Conservation (phyloP, 1,284 basidiomycete genomes). For the Papiliotrema flavescens region DNA sequence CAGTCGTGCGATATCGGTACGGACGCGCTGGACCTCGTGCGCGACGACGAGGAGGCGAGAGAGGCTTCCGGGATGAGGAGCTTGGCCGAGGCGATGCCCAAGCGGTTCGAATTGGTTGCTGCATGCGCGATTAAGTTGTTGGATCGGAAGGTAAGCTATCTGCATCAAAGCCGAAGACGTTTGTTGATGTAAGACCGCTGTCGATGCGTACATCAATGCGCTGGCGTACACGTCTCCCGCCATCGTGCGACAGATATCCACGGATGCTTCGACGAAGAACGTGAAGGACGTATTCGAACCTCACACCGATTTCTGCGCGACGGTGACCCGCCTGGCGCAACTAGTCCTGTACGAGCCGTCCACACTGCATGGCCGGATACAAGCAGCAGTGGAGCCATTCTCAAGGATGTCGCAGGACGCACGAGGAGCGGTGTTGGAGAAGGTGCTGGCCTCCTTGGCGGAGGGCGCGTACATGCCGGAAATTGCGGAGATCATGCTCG, state of each 20-base stretch:
- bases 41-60: not conserved
- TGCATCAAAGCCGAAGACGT: too few relatives aligned
- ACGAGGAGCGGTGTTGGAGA: slow-evolving; percentile 24
- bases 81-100: slow-evolving; percentile 22
- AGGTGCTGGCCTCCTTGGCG: slow-evolving; percentile 18
- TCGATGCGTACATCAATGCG: not conserved
- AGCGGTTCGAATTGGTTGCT: slow-evolving; percentile 73
- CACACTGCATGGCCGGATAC: not conserved
- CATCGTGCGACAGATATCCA: not conserved
- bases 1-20: slow-evolving; percentile 26
- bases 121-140: slow-evolving; percentile 69
- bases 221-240: not conserved
- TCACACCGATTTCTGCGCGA: not conserved
- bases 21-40: slow-evolving; percentile 6
- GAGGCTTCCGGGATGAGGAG: not conserved
- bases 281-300: not conserved
- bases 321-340: not conserved
- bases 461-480: slow-evolving; percentile 22
- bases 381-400: not conserved
- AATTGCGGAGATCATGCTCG: slow-evolving; percentile 19
- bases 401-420: not conserved
- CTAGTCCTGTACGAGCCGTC: not conserved
- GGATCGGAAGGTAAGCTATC: slow-evolving; percentile 48
- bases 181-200: not conserved
- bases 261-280: not conserved